These are phyloP conservation scores for Oxytropis ochrocephala DNA, from an alignment of 306 rosid species.

Conservation along the genomic window DNA sequence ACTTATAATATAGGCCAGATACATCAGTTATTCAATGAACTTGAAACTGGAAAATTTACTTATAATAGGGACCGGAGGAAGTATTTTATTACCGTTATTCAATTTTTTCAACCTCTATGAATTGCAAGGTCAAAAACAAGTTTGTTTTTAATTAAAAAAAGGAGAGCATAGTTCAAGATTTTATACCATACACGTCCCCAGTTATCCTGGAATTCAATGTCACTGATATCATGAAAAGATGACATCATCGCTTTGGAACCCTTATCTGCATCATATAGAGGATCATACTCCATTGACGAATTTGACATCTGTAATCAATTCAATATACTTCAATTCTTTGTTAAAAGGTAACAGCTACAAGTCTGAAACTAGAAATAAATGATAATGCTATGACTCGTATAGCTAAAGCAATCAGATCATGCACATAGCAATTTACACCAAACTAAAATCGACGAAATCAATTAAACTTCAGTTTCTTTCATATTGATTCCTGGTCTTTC, in stretches of 20 bases:
- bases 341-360: neutral
- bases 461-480: neutral
- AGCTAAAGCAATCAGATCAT: neutral
- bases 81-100: neutral
- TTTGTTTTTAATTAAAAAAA: neutral
- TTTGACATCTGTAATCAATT: constrained; percentile 55
- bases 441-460: constrained; percentile 3
- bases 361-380: neutral
- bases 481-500: neutral
- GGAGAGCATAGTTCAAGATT: neutral
- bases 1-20: too few species aligned
- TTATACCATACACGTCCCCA: constrained; percentile 96
- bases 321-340: constrained; percentile 23
- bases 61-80: neutral
- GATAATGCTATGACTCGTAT: neutral
- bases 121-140: neutral
- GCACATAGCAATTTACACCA: neutral
- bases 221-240: constrained; percentile 88
- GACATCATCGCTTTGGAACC: constrained; percentile 83
- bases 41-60: too few species aligned
- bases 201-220: constrained; percentile 81
- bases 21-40: too few species aligned
- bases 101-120: neutral
- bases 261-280: constrained; percentile 68
- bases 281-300: constrained; percentile 64